Percentiles rank a stretch among this genome's conserved stretches.
phyloP scores from a whole-genome alignment of 441 rosid species.

The Metrosideros polymorpha region DNA sequence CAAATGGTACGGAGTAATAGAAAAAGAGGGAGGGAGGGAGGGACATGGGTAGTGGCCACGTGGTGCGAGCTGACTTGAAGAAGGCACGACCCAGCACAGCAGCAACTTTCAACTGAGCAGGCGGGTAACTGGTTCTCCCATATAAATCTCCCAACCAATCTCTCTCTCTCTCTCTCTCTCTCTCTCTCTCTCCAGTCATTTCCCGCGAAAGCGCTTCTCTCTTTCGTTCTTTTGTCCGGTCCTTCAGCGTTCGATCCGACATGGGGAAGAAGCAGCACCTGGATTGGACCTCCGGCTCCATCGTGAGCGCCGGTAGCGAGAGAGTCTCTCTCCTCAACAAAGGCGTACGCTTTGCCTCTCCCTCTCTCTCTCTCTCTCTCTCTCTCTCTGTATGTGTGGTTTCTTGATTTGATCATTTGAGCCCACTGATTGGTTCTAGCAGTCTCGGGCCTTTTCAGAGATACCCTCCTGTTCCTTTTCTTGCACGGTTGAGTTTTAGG shows the following conservation, averaged over 20 bases:
- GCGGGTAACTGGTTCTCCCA: neutral
- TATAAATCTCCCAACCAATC: neutral
- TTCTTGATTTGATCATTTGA: neutral
- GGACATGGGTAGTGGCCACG: too few relatives aligned
- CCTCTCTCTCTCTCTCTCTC: neutral
- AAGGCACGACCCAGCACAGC: neutral
- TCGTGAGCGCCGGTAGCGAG: slow-evolving; percentile 30
- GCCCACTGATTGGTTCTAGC: neutral
- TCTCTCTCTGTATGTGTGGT: neutral
- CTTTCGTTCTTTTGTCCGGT: neutral
- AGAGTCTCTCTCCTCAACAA: slow-evolving; percentile 38
- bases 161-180: neutral
- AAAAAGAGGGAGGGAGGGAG: too few relatives aligned
- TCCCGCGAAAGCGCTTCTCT: neutral
- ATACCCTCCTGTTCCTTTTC: neutral
- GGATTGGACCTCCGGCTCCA: slow-evolving; percentile 47
- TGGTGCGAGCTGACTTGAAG: neutral
- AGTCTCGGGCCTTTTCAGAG: neutral
- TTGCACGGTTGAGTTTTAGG: neutral
- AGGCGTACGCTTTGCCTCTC: slow-evolving; percentile 13
- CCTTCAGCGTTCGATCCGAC: neutral
- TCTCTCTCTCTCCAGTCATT: neutral
- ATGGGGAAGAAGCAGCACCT: slow-evolving; percentile 61
- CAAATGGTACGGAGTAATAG: too few relatives aligned
- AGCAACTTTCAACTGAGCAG: neutral